phyloP scores from a whole-genome alignment of 2,329 filamentous ascomycete genomes.

The Samsoniella hepiali region DNA sequence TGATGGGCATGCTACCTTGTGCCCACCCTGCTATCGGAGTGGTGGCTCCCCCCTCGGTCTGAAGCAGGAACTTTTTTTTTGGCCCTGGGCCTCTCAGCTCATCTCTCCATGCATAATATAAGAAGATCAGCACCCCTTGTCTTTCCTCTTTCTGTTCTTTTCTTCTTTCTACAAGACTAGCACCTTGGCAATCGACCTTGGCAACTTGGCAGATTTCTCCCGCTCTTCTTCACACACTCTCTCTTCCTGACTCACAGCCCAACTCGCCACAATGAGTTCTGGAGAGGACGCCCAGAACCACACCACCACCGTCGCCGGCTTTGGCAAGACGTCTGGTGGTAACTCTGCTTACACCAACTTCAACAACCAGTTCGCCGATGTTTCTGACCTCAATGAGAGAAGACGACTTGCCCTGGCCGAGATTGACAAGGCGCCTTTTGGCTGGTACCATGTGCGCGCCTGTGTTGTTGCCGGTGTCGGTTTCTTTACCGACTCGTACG shows the following conservation, averaged over 20 bases:
- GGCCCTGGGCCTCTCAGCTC: neutral
- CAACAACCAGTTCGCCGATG: slow-evolving; percentile 65
- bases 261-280: slow-evolving; percentile 1
- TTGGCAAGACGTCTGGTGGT: slow-evolving; percentile 55
- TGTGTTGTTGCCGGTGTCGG: slow-evolving; percentile 77
- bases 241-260: neutral
- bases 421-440: slow-evolving; percentile 77
- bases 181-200: slow-evolving; percentile 14
- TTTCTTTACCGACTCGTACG: slow-evolving; percentile 86
- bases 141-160: neutral
- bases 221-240: neutral
- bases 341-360: slow-evolving; percentile 74
- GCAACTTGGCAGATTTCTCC: slow-evolving; percentile 3
- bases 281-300: slow-evolving; percentile 13
- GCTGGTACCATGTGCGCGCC: slow-evolving; percentile 80
- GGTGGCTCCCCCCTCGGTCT: neutral
- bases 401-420: slow-evolving; percentile 75
- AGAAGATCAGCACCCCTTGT: neutral
- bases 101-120: slow-evolving; percentile 13
- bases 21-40: neutral
- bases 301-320: slow-evolving; percentile 21
- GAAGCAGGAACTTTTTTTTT: neutral
- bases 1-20: neutral
- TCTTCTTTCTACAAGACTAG: slow-evolving; percentile 4
- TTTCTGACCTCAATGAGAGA: slow-evolving; percentile 73